phyloP scores from a whole-genome alignment of 139 green algal species.

The Chlorella sp. region DNA sequence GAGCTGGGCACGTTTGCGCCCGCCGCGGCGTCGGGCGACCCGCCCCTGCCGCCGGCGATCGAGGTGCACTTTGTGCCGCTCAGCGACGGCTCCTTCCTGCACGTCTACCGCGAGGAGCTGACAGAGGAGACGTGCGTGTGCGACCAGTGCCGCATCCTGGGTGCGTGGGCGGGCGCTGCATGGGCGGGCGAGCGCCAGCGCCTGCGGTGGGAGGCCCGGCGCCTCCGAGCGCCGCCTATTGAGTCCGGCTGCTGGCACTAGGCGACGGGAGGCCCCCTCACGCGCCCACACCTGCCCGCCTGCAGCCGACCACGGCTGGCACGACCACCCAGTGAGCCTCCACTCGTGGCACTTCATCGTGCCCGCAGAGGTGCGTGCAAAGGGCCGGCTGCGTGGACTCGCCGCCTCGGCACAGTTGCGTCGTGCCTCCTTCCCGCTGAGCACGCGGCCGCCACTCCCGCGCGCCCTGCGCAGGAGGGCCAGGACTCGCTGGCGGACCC shows the following conservation, averaged over 20 bases:
- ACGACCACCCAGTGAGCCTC: constrained; percentile 82
- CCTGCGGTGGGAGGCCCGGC: background rate
- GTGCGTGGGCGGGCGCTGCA: constrained; percentile 46
- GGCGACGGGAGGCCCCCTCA: background rate
- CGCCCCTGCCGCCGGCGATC: too few species aligned
- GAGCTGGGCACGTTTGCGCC: too few species aligned
- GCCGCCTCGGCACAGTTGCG: background rate
- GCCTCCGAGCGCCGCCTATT: background rate
- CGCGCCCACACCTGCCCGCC: background rate
- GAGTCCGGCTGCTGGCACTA: background rate
- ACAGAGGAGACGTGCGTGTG: constrained; percentile 46
- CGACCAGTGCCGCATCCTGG: constrained; percentile 86
- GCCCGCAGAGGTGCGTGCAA: constrained; percentile 43
- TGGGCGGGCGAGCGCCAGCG: constrained; percentile 19
- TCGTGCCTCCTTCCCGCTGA: background rate
- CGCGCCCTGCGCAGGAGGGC: constrained; percentile 3
- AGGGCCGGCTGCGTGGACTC: background rate
- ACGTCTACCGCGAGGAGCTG: constrained; percentile 47
- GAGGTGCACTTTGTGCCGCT: constrained; percentile 35
- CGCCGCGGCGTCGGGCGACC: too few species aligned
- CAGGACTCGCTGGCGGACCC: constrained; percentile 51
- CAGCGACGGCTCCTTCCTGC: constrained; percentile 13
- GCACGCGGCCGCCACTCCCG: background rate
- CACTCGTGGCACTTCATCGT: constrained; percentile 89
- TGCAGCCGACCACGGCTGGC: constrained; percentile 92